Percentiles rank a stretch among this genome's conserved stretches.
phyloP scores from a whole-genome alignment of 2,329 filamentous ascomycete species.

The Pyrenophora graminea region DNA sequence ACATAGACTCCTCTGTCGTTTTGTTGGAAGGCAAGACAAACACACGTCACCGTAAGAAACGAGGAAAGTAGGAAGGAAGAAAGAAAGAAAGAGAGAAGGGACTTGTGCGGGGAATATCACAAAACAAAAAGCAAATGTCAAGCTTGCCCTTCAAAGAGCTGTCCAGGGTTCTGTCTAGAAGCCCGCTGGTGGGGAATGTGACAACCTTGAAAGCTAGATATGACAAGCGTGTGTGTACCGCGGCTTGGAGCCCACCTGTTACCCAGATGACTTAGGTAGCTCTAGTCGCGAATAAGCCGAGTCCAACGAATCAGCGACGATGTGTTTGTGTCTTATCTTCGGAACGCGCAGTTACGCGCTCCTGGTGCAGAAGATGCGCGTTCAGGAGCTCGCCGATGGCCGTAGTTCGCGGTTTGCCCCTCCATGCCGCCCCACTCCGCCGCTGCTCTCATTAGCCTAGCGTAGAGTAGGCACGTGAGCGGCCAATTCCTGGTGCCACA shows the following conservation, averaged over 20 bases:
- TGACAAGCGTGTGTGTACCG: constrained; percentile 6
- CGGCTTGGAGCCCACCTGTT: constrained; percentile 6
- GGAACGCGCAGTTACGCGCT: constrained; percentile 1
- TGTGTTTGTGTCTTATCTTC: constrained; percentile 22
- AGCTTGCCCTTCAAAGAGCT: constrained; percentile 1
- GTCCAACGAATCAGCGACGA: constrained; percentile 20
- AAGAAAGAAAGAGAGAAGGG: neutral
- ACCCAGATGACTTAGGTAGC: constrained; percentile 3
- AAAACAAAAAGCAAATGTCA: neutral
- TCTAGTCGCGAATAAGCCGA: neutral
- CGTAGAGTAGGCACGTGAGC: constrained; percentile 10
- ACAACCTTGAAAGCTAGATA: constrained; percentile 20
- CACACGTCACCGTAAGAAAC: neutral
- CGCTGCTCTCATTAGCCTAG: neutral
- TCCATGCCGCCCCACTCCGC: constrained; percentile 10
- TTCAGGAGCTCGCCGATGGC: constrained; percentile 36
- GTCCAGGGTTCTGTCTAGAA: constrained; percentile 1
- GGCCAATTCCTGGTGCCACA: neutral
- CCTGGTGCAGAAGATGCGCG: constrained; percentile 17
- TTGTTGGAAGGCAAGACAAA: neutral
- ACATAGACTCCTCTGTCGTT: neutral
- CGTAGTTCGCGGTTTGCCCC: constrained; percentile 20
- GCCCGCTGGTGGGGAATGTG: constrained; percentile 19
- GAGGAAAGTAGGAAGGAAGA: neutral
- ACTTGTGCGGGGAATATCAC: neutral